Conservation (phyloP, 1,284 basidiomycete genomes). For the Rhizopogon parksii region DNA sequence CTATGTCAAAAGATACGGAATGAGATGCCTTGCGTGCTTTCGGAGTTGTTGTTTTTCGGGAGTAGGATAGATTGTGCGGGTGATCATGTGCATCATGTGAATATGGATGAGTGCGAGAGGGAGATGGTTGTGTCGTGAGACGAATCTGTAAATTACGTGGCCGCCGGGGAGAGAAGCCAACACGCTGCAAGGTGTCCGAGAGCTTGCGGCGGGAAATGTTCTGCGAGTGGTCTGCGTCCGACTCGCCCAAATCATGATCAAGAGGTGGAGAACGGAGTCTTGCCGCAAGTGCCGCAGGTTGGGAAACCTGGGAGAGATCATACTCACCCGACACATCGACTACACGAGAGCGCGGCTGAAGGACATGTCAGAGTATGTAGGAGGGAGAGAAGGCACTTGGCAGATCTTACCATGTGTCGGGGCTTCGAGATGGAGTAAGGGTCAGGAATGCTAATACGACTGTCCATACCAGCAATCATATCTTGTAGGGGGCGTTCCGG, state of each 20-base stretch:
- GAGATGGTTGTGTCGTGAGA: constrained; percentile 12
- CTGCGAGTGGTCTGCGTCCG: constrained; percentile 22
- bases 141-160: constrained; percentile 44
- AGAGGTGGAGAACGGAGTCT: constrained; percentile 22
- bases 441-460: constrained; percentile 45
- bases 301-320: constrained; percentile 4
- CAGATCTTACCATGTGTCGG: constrained; percentile 21
- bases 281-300: constrained; percentile 13
- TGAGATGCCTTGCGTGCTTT: constrained; percentile 28
- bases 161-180: constrained; percentile 64
- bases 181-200: constrained; percentile 56
- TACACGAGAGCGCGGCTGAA: constrained; percentile 11
- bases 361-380: neutral
- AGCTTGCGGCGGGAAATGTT: constrained; percentile 47
- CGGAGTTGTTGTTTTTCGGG: constrained; percentile 29
- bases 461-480: constrained; percentile 56
- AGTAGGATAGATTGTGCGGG: constrained; percentile 8
- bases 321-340: constrained; percentile 5
- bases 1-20: constrained; percentile 28
- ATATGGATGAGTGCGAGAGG: constrained; percentile 11
- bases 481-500: constrained; percentile 76
- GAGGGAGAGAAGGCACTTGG: neutral
- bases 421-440: constrained; percentile 41
- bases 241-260: constrained; percentile 8
- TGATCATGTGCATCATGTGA: constrained; percentile 9